Percentiles rank a stretch among this genome's conserved stretches.
phyloP scores from a whole-genome alignment of 75 land plant species.

The Isoetes taiwanensis region DNA sequence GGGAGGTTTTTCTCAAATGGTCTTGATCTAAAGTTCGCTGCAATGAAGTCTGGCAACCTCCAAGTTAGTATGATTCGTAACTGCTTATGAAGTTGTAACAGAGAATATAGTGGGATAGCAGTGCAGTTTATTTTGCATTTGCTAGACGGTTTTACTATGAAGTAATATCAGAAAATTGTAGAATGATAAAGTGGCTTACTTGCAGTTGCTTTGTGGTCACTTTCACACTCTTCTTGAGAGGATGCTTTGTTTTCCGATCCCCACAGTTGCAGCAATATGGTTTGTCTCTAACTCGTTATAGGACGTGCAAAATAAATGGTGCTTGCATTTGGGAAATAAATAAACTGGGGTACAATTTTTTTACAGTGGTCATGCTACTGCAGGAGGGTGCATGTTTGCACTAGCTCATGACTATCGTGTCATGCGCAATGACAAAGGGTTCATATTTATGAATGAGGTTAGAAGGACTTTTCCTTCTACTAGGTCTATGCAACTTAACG shows the following conservation, averaged over 20 bases:
- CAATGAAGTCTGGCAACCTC: not conserved
- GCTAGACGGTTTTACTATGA: too few relatives aligned
- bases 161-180: not conserved
- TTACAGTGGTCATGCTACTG: conserved; percentile 6
- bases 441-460: not conserved
- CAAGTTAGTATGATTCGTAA: not conserved
- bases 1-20: conserved; percentile 28
- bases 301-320: too few relatives aligned
- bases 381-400: conserved; percentile 6
- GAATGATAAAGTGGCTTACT: not conserved
- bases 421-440: not conserved
- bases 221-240: conserved; percentile 15
- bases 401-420: conserved; percentile 5
- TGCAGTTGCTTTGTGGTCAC: not conserved
- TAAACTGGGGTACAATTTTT: too few relatives aligned
- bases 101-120: too few relatives aligned
- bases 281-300: not conserved
- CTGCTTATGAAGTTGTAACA: not conserved
- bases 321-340: too few relatives aligned
- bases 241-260: conserved; percentile 16
- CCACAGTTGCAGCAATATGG: conserved; percentile 34
- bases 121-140: too few relatives aligned
- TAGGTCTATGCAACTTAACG: too few relatives aligned
- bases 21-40: conserved; percentile 11
- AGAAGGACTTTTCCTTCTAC: not conserved